Evolutionary conservation across 1,139 yeast species (phyloP).

Genomic region (Ashbya aceris): DNA sequence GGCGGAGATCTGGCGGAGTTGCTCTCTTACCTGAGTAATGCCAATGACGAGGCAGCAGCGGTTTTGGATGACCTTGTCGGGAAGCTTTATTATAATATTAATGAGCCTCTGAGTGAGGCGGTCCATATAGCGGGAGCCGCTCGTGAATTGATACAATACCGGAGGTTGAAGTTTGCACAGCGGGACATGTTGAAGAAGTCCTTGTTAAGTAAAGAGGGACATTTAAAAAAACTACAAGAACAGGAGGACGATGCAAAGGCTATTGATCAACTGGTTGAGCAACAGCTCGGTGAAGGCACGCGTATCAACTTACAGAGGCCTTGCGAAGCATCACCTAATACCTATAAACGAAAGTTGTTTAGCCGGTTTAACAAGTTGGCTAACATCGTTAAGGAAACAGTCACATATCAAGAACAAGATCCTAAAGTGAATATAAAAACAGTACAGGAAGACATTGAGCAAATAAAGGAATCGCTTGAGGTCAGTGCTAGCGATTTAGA

Average conservation of each 20-base stretch:
- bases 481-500: slow-evolving; percentile 28
- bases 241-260: slow-evolving; percentile 28
- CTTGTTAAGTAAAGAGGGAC: slow-evolving; percentile 23
- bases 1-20: slow-evolving; percentile 30
- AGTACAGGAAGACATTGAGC: slow-evolving; percentile 25
- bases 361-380: slow-evolving; percentile 26
- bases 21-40: slow-evolving; percentile 71
- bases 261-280: slow-evolving; percentile 27
- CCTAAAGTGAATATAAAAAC: slow-evolving; percentile 17
- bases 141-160: slow-evolving; percentile 57
- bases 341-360: slow-evolving; percentile 21
- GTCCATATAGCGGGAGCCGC: slow-evolving; percentile 67
- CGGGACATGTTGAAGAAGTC: slow-evolving; percentile 37
- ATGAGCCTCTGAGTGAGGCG: slow-evolving; percentile 79
- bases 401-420: slow-evolving; percentile 27
- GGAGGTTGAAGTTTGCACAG: slow-evolving; percentile 63
- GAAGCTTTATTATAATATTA: slow-evolving; percentile 59
- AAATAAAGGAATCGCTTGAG: slow-evolving; percentile 27
- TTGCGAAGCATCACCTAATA: slow-evolving; percentile 11
- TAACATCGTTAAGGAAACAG: slow-evolving; percentile 30
- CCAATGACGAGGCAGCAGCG: slow-evolving; percentile 63
- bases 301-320: slow-evolving; percentile 25
- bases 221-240: slow-evolving; percentile 26
- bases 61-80: slow-evolving; percentile 61
- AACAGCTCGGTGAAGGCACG: slow-evolving; percentile 26